Base-by-base conservation (phyloP, 257 asterid genomes). In the Nicotiana sylvestris region DNA sequence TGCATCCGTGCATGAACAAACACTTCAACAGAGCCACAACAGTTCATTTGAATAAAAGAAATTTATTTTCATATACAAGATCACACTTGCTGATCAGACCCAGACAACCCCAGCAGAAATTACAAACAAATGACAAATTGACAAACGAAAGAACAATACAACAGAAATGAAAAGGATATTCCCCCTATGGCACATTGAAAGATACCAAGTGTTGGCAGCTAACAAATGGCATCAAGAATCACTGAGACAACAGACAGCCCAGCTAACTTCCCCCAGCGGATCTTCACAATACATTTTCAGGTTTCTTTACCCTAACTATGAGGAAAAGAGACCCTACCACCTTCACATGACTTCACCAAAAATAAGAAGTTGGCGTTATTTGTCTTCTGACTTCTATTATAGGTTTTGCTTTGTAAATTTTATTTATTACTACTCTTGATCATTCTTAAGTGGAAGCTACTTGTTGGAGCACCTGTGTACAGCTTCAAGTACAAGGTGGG, bases 121-220 rank as follows among this genome's bases (percentile, higher is more conserved):
- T 79, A 79, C 85, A 67, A 33, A 64, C 74, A 82, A 81, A 84
- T 81, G 29, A 76, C 82, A 69, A 80, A 43, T 32, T 83, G 81
- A 81, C n/a, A 74, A 13, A 49, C 16, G 53, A 57, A 46, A 21
- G 51, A 68, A 66, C 29, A 7, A 1, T 55, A 46, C 66, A 64
- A 46, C n/a, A 51, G 60, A 77, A 49, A 35, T 6, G 25, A 72
- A 72, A 72, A 46, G 61, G 65, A 12, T 35, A 53, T 25, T 25
- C 30, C 53, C 60, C 18, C 65, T 21, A 33, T 43, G 66, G 85
- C 66, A 78, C 82, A 85, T 56, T 72, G 83, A 68, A 82, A 60
- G 83, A 68, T 72, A 85, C 70, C 51, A 76, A 67, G 21, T 30
- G 27, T 67, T 43, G 60, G 60, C 56, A 69, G 77, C 18, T 37